Percentiles rank a stretch among this genome's conserved stretches.
Evolutionary conservation across 1,284 basidiomycete species (phyloP).

Genomic region (Xerocomus minutiporus): DNA sequence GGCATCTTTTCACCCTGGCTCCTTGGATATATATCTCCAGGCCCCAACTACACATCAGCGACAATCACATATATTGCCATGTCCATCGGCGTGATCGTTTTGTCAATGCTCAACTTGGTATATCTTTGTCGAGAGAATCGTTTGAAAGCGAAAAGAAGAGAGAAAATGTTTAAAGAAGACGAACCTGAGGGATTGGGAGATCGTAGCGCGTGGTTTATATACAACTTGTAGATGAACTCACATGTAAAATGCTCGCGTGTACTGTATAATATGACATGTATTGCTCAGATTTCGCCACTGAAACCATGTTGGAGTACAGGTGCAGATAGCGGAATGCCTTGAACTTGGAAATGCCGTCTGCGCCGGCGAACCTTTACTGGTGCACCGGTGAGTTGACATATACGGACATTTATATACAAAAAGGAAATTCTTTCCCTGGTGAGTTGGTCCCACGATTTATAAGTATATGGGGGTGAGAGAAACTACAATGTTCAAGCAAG

Average conservation of each 20-base stretch:
- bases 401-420: too few relatives aligned
- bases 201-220: constrained; percentile 33
- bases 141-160: constrained; percentile 19
- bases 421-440: too few relatives aligned
- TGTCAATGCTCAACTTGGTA: constrained; percentile 30
- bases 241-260: background rate
- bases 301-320: too few relatives aligned
- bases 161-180: constrained; percentile 12
- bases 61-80: constrained; percentile 38
- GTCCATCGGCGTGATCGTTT: constrained; percentile 31
- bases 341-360: too few relatives aligned
- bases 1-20: constrained; percentile 57
- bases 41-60: constrained; percentile 41
- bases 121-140: constrained; percentile 25
- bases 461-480: too few relatives aligned
- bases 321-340: too few relatives aligned
- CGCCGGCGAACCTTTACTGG: too few relatives aligned
- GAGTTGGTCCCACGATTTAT: too few relatives aligned
- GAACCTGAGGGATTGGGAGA: constrained; percentile 26
- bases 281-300: too few relatives aligned
- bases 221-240: constrained; percentile 17
- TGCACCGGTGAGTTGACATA: too few relatives aligned
- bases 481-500: too few relatives aligned
- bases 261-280: too few relatives aligned
- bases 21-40: constrained; percentile 39